phyloP scores from a whole-genome alignment of 345 rosid genomes.

The Alliaria petiolata region DNA sequence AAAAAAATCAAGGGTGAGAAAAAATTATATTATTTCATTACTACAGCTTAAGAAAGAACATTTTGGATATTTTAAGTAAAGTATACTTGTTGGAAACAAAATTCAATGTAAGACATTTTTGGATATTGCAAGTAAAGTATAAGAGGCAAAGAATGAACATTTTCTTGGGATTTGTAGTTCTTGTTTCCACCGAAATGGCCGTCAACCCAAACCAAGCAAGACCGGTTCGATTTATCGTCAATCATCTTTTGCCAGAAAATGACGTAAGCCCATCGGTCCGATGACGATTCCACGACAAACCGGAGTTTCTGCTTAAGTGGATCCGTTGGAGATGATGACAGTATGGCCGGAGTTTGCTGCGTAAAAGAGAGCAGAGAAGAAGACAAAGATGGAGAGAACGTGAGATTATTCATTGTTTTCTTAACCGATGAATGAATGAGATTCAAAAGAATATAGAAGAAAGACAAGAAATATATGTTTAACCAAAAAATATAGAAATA shows the following conservation, averaged over 20 bases:
- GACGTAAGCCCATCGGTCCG: constrained; percentile 26
- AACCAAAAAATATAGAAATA: no score
- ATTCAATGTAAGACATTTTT: background rate
- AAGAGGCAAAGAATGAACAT: background rate
- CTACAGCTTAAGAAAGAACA: background rate
- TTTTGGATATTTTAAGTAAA: no score
- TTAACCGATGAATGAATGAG: background rate
- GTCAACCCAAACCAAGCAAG: constrained; percentile 18
- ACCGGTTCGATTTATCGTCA: constrained; percentile 4
- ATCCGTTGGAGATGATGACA: background rate
- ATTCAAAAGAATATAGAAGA: background rate
- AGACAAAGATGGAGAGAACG: constrained; percentile 4
- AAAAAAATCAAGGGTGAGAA: no score
- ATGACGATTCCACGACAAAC: constrained; percentile 12
- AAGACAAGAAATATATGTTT: no score
- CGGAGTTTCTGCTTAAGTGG: constrained; percentile 16
- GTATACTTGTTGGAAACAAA: no score
- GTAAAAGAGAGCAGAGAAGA: constrained; percentile 32
- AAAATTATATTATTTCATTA: background rate
- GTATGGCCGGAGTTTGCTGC: constrained; percentile 23
- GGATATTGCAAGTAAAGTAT: no score
- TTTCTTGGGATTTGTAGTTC: background rate
- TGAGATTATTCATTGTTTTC: background rate
- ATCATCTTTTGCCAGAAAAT: constrained; percentile 25
- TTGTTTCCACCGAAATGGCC: constrained; percentile 25